Percentiles rank a stretch among this genome's conserved stretches.
Conservation (phyloP, 2,329 filamentous ascomycete species). For the Trichoderma hamatum region DNA sequence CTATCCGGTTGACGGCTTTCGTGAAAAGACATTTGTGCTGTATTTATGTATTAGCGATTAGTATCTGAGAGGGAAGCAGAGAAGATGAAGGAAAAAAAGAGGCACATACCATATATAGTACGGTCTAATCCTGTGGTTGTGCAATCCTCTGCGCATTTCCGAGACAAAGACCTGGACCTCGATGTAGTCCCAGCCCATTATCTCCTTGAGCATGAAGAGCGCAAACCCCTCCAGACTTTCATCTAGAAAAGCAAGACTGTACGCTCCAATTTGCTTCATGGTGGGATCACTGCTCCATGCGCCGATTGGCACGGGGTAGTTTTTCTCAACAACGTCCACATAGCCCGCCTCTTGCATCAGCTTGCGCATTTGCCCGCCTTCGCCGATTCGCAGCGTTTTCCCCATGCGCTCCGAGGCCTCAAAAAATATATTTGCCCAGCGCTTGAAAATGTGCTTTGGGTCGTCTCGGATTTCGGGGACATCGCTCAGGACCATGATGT, state of each 20-base stretch:
- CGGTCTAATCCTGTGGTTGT: conserved; percentile 31
- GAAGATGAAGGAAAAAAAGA: background rate
- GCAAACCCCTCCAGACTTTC: conserved; percentile 37
- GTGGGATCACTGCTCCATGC: conserved; percentile 29
- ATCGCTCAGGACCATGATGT: conserved; percentile 32
- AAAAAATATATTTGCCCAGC: conserved; percentile 34
- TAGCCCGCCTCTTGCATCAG: conserved; percentile 36
- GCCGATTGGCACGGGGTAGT: conserved; percentile 28
- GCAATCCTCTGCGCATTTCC: conserved; percentile 34
- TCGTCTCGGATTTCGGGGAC: conserved; percentile 32
- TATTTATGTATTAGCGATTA: background rate
- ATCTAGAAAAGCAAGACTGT: conserved; percentile 34
- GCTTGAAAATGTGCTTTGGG: conserved; percentile 35
- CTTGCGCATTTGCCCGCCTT: conserved; percentile 31
- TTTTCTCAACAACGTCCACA: conserved; percentile 25
- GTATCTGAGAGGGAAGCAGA: background rate
- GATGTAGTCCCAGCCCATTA: conserved; percentile 36
- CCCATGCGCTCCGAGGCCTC: conserved; percentile 34
- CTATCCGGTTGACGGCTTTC: conserved; percentile 18
- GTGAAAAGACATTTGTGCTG: conserved; percentile 29
- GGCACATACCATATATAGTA: conserved; percentile 34
- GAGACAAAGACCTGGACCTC: conserved; percentile 33
- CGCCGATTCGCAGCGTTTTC: conserved; percentile 32
- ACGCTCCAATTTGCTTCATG: conserved; percentile 29
- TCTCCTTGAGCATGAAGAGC: conserved; percentile 35